Percentiles rank a stretch among this genome's conserved stretches.
These are phyloP conservation scores for Auricularia sp. DNA, from an alignment of 768 basidiomycete genomes.

Conservation along the genomic window DNA sequence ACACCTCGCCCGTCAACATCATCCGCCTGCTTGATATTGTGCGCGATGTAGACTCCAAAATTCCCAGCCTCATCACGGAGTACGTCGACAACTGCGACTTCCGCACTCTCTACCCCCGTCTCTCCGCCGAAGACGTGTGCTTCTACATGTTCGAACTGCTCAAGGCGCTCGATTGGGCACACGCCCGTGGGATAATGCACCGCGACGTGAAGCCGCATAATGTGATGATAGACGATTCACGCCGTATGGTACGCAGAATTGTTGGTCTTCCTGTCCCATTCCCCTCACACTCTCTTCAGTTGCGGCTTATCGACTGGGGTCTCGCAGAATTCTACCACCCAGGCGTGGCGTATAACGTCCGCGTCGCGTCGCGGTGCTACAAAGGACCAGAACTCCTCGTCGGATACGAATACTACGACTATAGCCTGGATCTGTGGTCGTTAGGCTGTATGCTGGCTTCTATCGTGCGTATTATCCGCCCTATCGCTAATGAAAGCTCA, in stretches of 20 bases:
- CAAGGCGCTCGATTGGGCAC: conserved; percentile 61
- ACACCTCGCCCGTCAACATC: conserved; percentile 35
- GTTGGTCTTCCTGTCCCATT: not conserved
- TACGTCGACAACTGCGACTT: conserved; percentile 60
- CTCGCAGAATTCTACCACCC: conserved; percentile 70
- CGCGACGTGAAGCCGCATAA: conserved; percentile 60
- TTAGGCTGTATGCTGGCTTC: conserved; percentile 66
- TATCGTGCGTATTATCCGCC: conserved; percentile 40
- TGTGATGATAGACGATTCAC: conserved; percentile 63
- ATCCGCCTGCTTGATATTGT: conserved; percentile 59
- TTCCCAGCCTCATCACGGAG: conserved; percentile 59
- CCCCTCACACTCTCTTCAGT: conserved; percentile 16
- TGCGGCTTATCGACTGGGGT: conserved; percentile 65
- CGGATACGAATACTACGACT: conserved; percentile 63
- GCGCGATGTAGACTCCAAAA: conserved; percentile 49
- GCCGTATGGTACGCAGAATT: conserved; percentile 36
- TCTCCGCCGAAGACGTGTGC: conserved; percentile 57
- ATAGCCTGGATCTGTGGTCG: conserved; percentile 64
- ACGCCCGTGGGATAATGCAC: conserved; percentile 65
- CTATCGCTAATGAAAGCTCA: not conserved
- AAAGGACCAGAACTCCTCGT: conserved; percentile 65
- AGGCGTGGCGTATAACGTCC: conserved; percentile 57
- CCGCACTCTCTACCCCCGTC: conserved; percentile 44
- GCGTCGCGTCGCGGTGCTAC: conserved; percentile 63
- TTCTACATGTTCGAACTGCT: conserved; percentile 59